A percentile compares a stretch with the other conserved stretches of the same genome.
Evolutionary conservation across 75 land plant species (phyloP).

Genomic region (Cupressus sempervirens): DNA sequence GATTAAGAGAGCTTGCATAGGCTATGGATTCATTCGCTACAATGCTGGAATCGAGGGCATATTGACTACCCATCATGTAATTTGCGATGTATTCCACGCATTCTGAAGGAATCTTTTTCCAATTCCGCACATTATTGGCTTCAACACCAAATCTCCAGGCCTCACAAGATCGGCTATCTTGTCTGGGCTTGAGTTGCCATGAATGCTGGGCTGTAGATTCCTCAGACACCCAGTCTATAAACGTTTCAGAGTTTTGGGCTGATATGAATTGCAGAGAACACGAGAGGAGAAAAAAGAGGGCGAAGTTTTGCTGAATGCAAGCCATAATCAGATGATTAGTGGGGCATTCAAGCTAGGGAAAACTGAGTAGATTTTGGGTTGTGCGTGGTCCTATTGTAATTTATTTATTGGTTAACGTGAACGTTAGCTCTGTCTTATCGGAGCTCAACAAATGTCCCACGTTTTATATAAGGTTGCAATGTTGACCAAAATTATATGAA

Average conservation of each 20-base stretch:
- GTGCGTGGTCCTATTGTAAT: too few species aligned
- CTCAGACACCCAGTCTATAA: background rate
- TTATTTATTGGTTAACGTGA: too few species aligned
- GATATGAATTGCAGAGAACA: background rate
- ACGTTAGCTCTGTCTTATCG: background rate
- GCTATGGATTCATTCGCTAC: constrained; percentile 35
- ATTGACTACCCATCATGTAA: constrained; percentile 56
- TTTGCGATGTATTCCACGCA: constrained; percentile 43
- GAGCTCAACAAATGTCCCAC: background rate
- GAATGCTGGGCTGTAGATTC: background rate
- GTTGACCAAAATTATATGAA: too few species aligned
- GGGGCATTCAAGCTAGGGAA: too few species aligned
- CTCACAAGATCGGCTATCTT: constrained; percentile 9
- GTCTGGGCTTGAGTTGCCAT: background rate
- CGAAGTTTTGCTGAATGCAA: background rate
- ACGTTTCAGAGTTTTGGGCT: background rate
- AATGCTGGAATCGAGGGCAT: constrained; percentile 29
- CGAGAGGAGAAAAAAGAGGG: background rate
- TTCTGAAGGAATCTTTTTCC: constrained; percentile 48
- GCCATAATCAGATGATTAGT: background rate
- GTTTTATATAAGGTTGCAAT: too few species aligned
- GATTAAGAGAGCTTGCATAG: constrained; percentile 23
- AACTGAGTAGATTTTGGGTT: too few species aligned
- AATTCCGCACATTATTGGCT: constrained; percentile 47
- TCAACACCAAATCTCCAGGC: constrained; percentile 71